These are phyloP conservation scores for Letharia columbiana DNA, from an alignment of 495 filamentous ascomycete genomes.

Conservation along the genomic window DNA sequence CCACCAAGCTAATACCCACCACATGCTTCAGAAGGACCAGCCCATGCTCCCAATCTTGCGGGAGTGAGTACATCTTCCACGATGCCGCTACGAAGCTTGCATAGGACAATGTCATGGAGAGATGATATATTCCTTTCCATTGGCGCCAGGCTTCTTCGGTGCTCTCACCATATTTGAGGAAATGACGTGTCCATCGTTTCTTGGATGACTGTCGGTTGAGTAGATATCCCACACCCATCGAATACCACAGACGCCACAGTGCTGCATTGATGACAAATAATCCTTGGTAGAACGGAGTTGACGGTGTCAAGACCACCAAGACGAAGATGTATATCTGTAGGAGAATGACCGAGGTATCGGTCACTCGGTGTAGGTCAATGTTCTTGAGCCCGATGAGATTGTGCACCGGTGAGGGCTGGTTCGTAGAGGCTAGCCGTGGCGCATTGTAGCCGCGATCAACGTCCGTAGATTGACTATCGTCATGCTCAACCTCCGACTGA, in stretches of 20 bases:
- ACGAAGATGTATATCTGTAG: constrained; percentile 63
- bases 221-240: constrained; percentile 76
- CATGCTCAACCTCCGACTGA: constrained; percentile 32
- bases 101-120: constrained; percentile 84
- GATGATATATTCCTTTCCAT: constrained; percentile 93
- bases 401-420: constrained; percentile 59
- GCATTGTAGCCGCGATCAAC: constrained; percentile 27
- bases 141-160: constrained; percentile 90
- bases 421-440: constrained; percentile 28
- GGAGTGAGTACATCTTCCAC: constrained; percentile 91
- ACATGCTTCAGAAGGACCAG: constrained; percentile 80
- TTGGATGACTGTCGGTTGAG: constrained; percentile 76
- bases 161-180: constrained; percentile 90
- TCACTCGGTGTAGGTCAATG: constrained; percentile 76
- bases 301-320: constrained; percentile 67
- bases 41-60: constrained; percentile 75
- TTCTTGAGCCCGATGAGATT: constrained; percentile 73
- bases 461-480: constrained; percentile 33
- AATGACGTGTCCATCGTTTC: constrained; percentile 93
- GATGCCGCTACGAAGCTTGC: constrained; percentile 80
- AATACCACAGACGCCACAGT: constrained; percentile 85
- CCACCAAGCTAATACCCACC: constrained; percentile 67
- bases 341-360: constrained; percentile 70
- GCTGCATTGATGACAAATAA: constrained; percentile 76
- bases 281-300: constrained; percentile 60